phyloP scores from a whole-genome alignment of 2,329 filamentous ascomycete genomes.

The Sarocladiaceae sp. region DNA sequence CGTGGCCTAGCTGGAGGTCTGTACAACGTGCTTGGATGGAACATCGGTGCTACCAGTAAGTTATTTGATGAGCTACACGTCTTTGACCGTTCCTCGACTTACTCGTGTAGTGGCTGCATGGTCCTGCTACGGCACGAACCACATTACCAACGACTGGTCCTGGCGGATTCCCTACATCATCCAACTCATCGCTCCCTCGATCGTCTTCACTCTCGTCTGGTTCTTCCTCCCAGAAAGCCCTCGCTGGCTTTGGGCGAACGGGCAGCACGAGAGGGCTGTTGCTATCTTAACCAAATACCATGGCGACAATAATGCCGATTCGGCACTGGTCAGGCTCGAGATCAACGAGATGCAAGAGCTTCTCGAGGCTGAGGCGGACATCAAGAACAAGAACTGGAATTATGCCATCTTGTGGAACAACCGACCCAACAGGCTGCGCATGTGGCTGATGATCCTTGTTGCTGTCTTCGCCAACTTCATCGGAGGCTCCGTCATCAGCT shows the following conservation, averaged over 20 bases:
- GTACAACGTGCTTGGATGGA: conserved; percentile 16
- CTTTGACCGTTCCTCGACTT: background rate
- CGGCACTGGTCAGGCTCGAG: conserved; percentile 31
- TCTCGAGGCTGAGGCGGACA: conserved; percentile 32
- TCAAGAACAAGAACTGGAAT: conserved; percentile 27
- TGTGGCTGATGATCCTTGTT: conserved; percentile 38
- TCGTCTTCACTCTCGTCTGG: conserved; percentile 40
- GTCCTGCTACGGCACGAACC: conserved; percentile 39
- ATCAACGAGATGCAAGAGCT: conserved; percentile 41
- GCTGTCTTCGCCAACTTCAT: conserved; percentile 43
- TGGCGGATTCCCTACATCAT: conserved; percentile 41
- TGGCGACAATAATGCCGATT: conserved; percentile 14
- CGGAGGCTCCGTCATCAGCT: conserved; percentile 40
- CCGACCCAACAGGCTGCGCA: conserved; percentile 38
- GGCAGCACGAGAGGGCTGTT: conserved; percentile 4
- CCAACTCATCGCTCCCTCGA: conserved; percentile 34
- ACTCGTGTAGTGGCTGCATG: conserved; percentile 29
- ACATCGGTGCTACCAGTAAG: conserved; percentile 16
- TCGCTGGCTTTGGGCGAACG: conserved; percentile 12
- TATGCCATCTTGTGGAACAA: conserved; percentile 40
- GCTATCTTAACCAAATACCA: conserved; percentile 14
- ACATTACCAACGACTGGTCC: conserved; percentile 38
- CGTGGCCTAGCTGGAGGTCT: conserved; percentile 15
- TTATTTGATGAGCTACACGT: background rate
- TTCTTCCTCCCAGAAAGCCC: conserved; percentile 34